Evolutionary conservation across 371 early-diverging fungal genomes (phyloP), one percentile per base, ranked within the genome.

Genomic region (Circinella umbellata): DNA sequence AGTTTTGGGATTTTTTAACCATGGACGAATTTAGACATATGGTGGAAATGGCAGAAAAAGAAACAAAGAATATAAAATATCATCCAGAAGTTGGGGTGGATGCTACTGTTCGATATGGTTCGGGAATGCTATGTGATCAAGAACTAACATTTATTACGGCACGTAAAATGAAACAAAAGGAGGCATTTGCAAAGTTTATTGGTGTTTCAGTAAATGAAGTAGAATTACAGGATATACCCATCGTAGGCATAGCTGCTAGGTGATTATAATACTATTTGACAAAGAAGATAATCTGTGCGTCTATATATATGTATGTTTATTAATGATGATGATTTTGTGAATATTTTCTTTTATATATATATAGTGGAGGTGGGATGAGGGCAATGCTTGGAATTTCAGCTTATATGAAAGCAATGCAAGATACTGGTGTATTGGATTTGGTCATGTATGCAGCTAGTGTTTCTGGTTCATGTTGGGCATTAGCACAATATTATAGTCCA

Each of bases 331-430:
- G 5, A 42, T 42, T 1, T 42, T 9, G 42, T 9, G 42, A 42
- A 42, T 42, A 6, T 39, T 39, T 39, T 39, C 10, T 39, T 10
- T 39, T 55, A 34, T 9, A 8, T 5, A 3, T 7, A 57, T 17
- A 34, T 57, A 90, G 90, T 64, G 92, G 92, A 27, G 92, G 92
- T 9, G 92, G 92, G 6, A 89, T 85, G 71, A 84, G 92, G 55
- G 90, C 92, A 3, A 91, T 91, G 92, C 67, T 90, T 5, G 85
- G 88, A 13, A 80, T 83, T 17, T 69, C 76, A n/a, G 92, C 90
- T 5, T 89, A 87, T 64, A 72, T 89, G 69, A 79, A 80, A 7
- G 88, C 84, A 2, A 82, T 88, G 75, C 73, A 88, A 53, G 76
- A 87, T 20, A 76, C 82, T 1, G 90, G 90, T 18, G 59, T 83